Evolutionary conservation across 2,329 filamentous ascomycete genomes (phyloP), one percentile per base, ranked within the genome.

Genomic region (Fusarium sambucinum): DNA sequence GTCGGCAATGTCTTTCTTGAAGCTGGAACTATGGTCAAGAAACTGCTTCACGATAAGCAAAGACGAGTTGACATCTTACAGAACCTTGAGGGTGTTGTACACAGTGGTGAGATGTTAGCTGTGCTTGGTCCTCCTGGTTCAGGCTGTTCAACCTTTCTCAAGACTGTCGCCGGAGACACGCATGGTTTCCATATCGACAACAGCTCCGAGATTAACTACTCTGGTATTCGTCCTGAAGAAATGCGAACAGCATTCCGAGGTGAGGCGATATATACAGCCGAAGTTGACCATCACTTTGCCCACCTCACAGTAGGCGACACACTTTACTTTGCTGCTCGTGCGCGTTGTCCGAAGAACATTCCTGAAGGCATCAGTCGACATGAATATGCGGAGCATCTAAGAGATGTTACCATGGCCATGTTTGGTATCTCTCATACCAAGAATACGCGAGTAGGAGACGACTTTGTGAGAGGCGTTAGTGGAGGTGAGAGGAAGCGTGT

Each of bases 251-350:
- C 86, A 54, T 93, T 94, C 79, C 88, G 90, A 21, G 92, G 92
- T 59, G 92, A 95, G 79, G 91, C 90, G 53, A 93, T 95, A 75
- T 95, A 94, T 79, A 93, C 90, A 0, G 91, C 91, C 52, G 92
- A 94, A 77, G 90, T 92, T 32, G 92, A 95, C 76, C 89, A 90
- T 7, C 91, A 93, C 77, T 93, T 93, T 75, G 90, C 91, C 6
- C 86, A 89, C 78, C 80, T 94, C 65, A 89, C 86, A 3, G 91
- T 94, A 17, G 91, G 90, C 52, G 89, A 94, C 68, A 94, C 92
- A 0, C 82, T 94, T 19, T 88, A 87, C 55, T 94, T 94, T 65
- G 92, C 92, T 11, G 90, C 92, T 4, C 83, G 86, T 25, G 90
- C 91, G 4, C 84, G 90, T 46, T 85, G 88, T 17, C 89, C 90